Conservation (phyloP, 2,329 filamentous ascomycete species). For the Cladosporium colombiae region DNA sequence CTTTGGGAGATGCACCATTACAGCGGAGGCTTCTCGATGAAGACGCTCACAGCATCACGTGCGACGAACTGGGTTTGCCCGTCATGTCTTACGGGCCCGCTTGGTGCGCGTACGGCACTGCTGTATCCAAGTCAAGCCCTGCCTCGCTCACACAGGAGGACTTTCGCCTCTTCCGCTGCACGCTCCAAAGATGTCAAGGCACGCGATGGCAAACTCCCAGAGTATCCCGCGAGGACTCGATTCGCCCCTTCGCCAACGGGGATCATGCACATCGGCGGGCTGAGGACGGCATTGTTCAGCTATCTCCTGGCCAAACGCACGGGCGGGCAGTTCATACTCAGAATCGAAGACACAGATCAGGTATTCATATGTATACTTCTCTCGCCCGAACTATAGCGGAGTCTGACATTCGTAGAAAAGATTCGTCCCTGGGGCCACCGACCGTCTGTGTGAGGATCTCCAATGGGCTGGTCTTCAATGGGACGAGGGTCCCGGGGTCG, state of each 20-base stretch:
- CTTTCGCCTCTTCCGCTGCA: conserved; percentile 15
- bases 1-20: too few relatives aligned
- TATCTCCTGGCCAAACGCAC: conserved; percentile 87
- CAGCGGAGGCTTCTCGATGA: neutral
- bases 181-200: conserved; percentile 14
- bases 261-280: conserved; percentile 85
- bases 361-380: conserved; percentile 45
- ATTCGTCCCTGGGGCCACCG: conserved; percentile 76
- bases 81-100: conserved; percentile 23
- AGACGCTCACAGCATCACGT: neutral
- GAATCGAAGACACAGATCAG: conserved; percentile 95
- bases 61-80: conserved; percentile 25
- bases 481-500: conserved; percentile 89
- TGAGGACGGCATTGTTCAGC: conserved; percentile 93
- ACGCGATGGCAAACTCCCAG: conserved; percentile 46
- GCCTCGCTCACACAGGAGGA: conserved; percentile 9
- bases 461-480: conserved; percentile 86
- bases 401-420: conserved; percentile 62
- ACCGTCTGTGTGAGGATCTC: conserved; percentile 74
- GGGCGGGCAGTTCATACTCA: conserved; percentile 83
- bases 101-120: neutral
- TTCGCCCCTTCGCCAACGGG: conserved; percentile 97
- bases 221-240: conserved; percentile 69
- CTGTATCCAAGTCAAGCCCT: neutral
- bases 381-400: neutral